These are phyloP conservation scores for Fragilariopsis cylindrus DNA, from an alignment of 108 stramenopile genomes.

Conservation along the genomic window DNA sequence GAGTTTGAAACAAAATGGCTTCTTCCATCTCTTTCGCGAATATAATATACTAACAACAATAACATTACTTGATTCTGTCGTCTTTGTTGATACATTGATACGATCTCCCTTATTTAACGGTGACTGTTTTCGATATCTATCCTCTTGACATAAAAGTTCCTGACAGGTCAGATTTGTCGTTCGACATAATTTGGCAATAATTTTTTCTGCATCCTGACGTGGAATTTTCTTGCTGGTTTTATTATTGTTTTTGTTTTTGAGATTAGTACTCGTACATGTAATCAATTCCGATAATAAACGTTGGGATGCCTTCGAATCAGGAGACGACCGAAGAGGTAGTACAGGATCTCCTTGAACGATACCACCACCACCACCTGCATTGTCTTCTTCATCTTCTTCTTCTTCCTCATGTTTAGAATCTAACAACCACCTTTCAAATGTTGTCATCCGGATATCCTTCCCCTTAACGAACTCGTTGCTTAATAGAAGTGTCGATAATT, in stretches of 20 bases:
- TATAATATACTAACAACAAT: slow-evolving; percentile 44
- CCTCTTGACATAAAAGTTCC: slow-evolving; percentile 28
- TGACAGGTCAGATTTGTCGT: slow-evolving; percentile 24
- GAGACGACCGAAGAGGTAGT: slow-evolving; percentile 26
- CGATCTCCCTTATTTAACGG: slow-evolving; percentile 47
- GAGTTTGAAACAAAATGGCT: slow-evolving; percentile 65
- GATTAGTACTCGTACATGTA: too few species aligned
- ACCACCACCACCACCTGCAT: not conserved
- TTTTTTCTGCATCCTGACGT: slow-evolving; percentile 24
- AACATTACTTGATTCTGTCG: not conserved
- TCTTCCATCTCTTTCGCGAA: slow-evolving; percentile 52
- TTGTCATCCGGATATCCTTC: slow-evolving; percentile 61
- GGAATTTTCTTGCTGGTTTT: slow-evolving; percentile 13
- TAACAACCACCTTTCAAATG: slow-evolving; percentile 77
- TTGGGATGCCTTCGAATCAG: slow-evolving; percentile 31
- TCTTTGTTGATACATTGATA: slow-evolving; percentile 32
- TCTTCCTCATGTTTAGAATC: slow-evolving; percentile 69
- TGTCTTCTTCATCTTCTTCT: slow-evolving; percentile 30
- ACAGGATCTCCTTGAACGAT: slow-evolving; percentile 46
- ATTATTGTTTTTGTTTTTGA: not conserved
- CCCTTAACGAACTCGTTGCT: slow-evolving; percentile 26
- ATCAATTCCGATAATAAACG: slow-evolving; percentile 33
- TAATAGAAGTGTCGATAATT: slow-evolving; percentile 58
- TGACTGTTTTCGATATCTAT: slow-evolving; percentile 24
- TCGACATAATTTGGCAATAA: slow-evolving; percentile 45